A percentile compares a stretch with the other conserved stretches of the same genome.
Evolutionary conservation across 2,329 filamentous ascomycete species (phyloP).

Genomic region (Parafenestella ontariensis): DNA sequence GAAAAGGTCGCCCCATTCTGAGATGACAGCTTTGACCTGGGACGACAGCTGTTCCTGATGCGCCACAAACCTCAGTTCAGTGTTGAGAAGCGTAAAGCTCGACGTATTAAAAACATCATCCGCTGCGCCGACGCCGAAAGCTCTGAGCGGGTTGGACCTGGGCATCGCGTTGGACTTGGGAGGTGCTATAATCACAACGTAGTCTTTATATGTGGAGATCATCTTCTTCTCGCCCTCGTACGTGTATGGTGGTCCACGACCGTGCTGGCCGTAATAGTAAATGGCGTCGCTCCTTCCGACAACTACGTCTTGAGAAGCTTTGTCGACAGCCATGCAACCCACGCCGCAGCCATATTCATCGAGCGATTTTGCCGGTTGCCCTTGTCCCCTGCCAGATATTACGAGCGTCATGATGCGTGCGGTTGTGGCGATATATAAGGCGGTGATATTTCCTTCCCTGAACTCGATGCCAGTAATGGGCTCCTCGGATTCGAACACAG

Average conservation of each 20-base stretch:
- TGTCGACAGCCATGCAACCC: constrained; percentile 93
- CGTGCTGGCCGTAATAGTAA: constrained; percentile 88
- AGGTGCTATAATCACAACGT: constrained; percentile 85
- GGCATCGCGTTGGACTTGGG: constrained; percentile 64
- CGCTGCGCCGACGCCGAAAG: constrained; percentile 74
- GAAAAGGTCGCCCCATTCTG: constrained; percentile 90
- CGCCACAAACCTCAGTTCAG: constrained; percentile 86
- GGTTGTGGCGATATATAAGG: constrained; percentile 91
- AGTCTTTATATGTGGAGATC: constrained; percentile 80
- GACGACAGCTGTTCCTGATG: constrained; percentile 86
- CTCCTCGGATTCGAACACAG: constrained; percentile 95
- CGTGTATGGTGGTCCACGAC: constrained; percentile 84
- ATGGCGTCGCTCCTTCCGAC: constrained; percentile 95
- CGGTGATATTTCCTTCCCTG: constrained; percentile 68
- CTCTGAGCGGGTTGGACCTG: constrained; percentile 69
- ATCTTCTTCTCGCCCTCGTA: constrained; percentile 91
- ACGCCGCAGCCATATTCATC: constrained; percentile 90
- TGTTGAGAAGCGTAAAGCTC: constrained; percentile 90
- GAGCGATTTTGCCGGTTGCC: constrained; percentile 83
- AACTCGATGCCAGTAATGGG: constrained; percentile 93
- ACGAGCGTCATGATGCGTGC: constrained; percentile 84
- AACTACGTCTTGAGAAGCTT: constrained; percentile 80
- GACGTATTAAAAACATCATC: constrained; percentile 86
- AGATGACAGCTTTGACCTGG: constrained; percentile 79
- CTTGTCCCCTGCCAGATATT: constrained; percentile 87